Conservation (phyloP, 169 alveolate genomes). For the Plasmodium ovale region DNA sequence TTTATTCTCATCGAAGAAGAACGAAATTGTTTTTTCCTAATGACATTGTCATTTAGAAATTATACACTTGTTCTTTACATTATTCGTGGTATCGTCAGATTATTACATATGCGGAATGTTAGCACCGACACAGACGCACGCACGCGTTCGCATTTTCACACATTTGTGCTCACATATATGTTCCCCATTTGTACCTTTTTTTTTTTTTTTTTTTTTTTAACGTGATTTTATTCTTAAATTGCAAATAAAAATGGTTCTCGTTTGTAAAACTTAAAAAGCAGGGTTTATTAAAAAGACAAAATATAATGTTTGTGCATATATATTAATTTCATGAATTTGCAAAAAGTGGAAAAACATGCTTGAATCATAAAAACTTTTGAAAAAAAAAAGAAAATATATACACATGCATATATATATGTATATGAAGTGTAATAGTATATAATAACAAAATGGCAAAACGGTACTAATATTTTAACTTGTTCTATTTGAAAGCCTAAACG, state of each 20-base stretch:
- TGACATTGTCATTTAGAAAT: too few species aligned
- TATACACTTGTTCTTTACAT: too few species aligned
- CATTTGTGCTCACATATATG: background rate
- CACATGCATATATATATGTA: too few species aligned
- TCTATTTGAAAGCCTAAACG: background rate
- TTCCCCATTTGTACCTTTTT: background rate
- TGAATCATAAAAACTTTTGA: background rate
- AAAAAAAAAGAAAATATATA: too few species aligned
- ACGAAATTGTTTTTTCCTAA: too few species aligned
- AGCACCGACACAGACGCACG: too few species aligned
- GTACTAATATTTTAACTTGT: too few species aligned
- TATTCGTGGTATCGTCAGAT: too few species aligned
- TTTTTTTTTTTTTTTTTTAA: background rate
- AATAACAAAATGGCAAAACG: background rate
- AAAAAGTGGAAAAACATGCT: background rate
- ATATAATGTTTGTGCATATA: background rate
- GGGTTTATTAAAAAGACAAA: background rate
- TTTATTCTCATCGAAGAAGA: too few species aligned
- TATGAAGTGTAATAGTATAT: background rate
- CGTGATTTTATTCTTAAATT: background rate
- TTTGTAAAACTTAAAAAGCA: constrained; percentile 2
- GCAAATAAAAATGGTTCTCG: background rate
- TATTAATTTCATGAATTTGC: background rate
- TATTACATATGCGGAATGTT: too few species aligned
- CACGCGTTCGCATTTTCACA: too few species aligned